These are phyloP conservation scores for Malania oleifera DNA, from an alignment of 164 flowering plant species.

Conservation along the genomic window DNA sequence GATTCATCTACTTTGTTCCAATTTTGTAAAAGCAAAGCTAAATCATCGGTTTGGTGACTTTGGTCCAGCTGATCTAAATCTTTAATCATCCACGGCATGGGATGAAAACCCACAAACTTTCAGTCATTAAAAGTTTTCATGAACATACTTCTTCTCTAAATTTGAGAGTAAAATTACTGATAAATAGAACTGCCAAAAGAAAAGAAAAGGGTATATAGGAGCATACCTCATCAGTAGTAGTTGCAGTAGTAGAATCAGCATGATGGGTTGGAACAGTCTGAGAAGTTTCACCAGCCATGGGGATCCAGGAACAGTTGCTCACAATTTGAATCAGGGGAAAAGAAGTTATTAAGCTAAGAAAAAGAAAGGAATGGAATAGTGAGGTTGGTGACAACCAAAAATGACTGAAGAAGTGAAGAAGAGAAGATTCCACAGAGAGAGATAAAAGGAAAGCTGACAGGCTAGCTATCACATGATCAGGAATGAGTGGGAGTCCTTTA, in stretches of 20 bases:
- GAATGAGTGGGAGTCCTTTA: slow-evolving; percentile 1
- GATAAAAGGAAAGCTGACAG: not conserved
- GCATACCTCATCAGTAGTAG: slow-evolving; percentile 11
- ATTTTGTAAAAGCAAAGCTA: not conserved
- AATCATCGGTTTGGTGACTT: slow-evolving; percentile 6
- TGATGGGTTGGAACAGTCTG: slow-evolving; percentile 13
- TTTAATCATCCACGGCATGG: not conserved
- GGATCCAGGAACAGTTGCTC: not conserved
- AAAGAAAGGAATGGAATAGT: too few species aligned
- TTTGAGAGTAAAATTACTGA: not conserved
- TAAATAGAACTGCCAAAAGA: not conserved
- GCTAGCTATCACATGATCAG: not conserved
- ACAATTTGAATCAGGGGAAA: not conserved
- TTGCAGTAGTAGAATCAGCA: slow-evolving; percentile 1
- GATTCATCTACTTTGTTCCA: too few species aligned
- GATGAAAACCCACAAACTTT: not conserved
- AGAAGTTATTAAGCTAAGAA: not conserved
- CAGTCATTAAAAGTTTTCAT: not conserved
- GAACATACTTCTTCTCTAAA: not conserved
- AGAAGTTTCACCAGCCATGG: slow-evolving; percentile 25
- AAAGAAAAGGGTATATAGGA: not conserved
- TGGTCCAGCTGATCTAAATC: slow-evolving; percentile 9
- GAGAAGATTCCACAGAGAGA: not conserved
- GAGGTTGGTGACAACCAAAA: too few species aligned
- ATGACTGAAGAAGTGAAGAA: not conserved